Evolutionary conservation across 306 rosid species (phyloP).

Genomic region (Hippophae tibetana): DNA sequence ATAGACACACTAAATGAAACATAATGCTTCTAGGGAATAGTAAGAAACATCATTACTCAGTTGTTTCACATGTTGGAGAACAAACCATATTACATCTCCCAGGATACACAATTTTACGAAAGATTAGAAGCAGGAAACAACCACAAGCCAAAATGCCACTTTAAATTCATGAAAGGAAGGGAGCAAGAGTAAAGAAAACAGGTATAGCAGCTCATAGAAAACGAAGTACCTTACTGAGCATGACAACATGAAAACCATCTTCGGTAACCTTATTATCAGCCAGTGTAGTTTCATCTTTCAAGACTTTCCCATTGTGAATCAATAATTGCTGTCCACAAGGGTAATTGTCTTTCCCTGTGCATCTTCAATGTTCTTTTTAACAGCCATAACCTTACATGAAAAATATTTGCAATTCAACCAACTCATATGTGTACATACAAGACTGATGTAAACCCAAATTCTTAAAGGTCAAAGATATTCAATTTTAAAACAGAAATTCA

Average conservation of each 20-base stretch:
- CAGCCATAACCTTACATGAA: slow-evolving; percentile 67
- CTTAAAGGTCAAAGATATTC: not conserved
- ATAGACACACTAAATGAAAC: too few relatives aligned
- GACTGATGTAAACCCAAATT: not conserved
- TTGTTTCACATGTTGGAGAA: too few relatives aligned
- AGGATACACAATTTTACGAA: too few relatives aligned
- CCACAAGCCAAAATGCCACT: too few relatives aligned
- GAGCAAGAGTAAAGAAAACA: too few relatives aligned
- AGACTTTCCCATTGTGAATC: slow-evolving; percentile 79
- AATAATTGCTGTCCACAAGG: slow-evolving; percentile 92
- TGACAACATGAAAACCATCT: slow-evolving; percentile 88
- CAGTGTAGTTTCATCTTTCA: slow-evolving; percentile 85
- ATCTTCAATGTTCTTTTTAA: slow-evolving; percentile 86
- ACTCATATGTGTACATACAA: not conserved
- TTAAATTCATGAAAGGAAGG: too few relatives aligned
- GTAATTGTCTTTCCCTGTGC: slow-evolving; percentile 79
- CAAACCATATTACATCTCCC: too few relatives aligned
- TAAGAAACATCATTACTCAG: too few relatives aligned
- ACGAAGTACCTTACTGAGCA: slow-evolving; percentile 79
- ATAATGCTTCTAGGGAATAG: too few relatives aligned
- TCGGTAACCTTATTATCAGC: slow-evolving; percentile 67
- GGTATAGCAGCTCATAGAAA: not conserved
- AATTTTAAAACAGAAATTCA: not conserved
- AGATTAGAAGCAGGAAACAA: too few relatives aligned
- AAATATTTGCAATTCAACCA: slow-evolving; percentile 3